Evolutionary conservation across 2,329 filamentous ascomycete species (phyloP).

Genomic region (Stagonosporopsis vannaccii): DNA sequence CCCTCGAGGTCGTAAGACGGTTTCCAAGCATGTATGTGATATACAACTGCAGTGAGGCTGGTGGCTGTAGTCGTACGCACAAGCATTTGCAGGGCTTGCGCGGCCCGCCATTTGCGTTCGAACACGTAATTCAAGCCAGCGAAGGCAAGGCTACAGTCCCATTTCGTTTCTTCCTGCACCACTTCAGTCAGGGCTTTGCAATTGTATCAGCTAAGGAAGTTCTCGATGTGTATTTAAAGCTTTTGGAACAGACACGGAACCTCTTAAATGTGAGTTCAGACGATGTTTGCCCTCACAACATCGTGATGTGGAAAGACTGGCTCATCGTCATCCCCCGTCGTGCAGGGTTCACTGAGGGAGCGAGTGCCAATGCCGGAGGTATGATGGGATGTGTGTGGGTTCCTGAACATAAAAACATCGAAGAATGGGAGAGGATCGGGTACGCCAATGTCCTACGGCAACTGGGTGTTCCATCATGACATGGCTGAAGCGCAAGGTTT

Average conservation of each 20-base stretch:
- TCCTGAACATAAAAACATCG: constrained; percentile 42
- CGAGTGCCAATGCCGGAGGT: constrained; percentile 55
- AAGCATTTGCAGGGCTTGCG: constrained; percentile 58
- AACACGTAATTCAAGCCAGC: constrained; percentile 37
- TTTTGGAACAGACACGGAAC: constrained; percentile 27
- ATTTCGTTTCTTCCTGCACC: constrained; percentile 47
- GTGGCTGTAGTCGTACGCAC: constrained; percentile 58
- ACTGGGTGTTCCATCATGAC: constrained; percentile 39
- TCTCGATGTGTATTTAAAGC: constrained; percentile 24
- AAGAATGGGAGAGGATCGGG: constrained; percentile 51
- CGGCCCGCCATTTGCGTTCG: constrained; percentile 42
- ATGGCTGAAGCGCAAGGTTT: not conserved
- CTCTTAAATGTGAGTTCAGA: constrained; percentile 18
- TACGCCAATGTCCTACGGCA: constrained; percentile 46
- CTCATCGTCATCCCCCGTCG: constrained; percentile 59
- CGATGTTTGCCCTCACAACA: constrained; percentile 55
- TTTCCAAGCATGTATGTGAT: constrained; percentile 50
- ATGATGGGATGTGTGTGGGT: constrained; percentile 58
- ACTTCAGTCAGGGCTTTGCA: constrained; percentile 34
- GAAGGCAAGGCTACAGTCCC: constrained; percentile 36
- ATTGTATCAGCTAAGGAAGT: constrained; percentile 17
- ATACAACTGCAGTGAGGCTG: constrained; percentile 57
- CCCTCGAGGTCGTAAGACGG: constrained; percentile 42
- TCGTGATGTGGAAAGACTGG: constrained; percentile 54
- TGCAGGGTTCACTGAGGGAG: constrained; percentile 42